Conservation (phyloP, 2,329 filamentous ascomycete species). For the Lachnellula hyalina region DNA sequence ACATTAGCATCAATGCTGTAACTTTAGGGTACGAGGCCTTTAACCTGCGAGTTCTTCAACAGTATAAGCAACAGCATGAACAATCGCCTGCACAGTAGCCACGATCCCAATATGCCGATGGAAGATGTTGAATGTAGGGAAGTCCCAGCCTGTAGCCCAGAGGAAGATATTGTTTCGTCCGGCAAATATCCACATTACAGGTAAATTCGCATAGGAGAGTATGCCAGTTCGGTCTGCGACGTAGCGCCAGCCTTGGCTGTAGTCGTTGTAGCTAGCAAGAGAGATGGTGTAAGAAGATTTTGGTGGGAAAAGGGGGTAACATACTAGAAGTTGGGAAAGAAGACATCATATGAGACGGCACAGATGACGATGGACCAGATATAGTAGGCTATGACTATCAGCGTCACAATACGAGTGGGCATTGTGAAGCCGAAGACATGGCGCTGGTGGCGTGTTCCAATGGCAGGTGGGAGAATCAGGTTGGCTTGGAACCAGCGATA, state of each 20-base stretch:
- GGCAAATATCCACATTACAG: slow-evolving; percentile 61
- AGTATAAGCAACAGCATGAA: slow-evolving; percentile 58
- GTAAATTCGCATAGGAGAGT: slow-evolving; percentile 58
- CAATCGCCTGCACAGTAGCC: slow-evolving; percentile 54
- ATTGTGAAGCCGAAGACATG: slow-evolving; percentile 28
- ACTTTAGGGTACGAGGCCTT: slow-evolving; percentile 22
- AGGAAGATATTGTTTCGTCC: slow-evolving; percentile 62
- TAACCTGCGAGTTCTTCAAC: slow-evolving; percentile 31
- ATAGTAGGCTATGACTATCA: slow-evolving; percentile 37
- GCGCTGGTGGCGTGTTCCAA: too few relatives aligned
- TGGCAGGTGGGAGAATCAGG: too few relatives aligned
- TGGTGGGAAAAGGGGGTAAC: neutral
- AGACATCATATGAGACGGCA: slow-evolving; percentile 1
- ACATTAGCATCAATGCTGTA: neutral
- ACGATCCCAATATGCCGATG: slow-evolving; percentile 63
- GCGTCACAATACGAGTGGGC: slow-evolving; percentile 38
- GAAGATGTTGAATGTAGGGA: slow-evolving; percentile 60
- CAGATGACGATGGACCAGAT: slow-evolving; percentile 33
- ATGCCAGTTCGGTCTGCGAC: slow-evolving; percentile 60
- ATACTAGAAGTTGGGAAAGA: slow-evolving; percentile 2
- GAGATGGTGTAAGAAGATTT: slow-evolving; percentile 13
- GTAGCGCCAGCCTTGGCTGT: slow-evolving; percentile 43
- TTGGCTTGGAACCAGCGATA: too few relatives aligned
- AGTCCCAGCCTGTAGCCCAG: slow-evolving; percentile 65
- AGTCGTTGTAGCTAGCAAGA: slow-evolving; percentile 29